phyloP scores from a whole-genome alignment of 176 grass and related monocot genomes.

The Rhynchospora pubera region DNA sequence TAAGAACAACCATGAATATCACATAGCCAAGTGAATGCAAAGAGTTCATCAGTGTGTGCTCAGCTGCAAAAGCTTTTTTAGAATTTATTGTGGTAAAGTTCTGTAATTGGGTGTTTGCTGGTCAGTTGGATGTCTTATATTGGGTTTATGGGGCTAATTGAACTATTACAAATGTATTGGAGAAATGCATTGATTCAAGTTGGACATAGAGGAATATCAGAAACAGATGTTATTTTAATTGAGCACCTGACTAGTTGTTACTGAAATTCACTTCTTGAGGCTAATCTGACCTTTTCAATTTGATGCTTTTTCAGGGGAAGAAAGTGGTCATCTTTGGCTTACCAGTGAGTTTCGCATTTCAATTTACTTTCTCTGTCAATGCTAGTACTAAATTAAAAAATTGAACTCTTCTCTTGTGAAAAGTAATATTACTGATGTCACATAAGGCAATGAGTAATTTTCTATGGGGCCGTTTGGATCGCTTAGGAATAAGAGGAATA shows the following conservation, averaged over 20 bases:
- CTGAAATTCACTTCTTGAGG: no score
- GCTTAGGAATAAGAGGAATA: no score
- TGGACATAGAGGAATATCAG: not conserved
- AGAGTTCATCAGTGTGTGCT: not conserved
- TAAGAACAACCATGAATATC: not conserved
- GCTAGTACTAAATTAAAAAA: not conserved
- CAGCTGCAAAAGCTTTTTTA: not conserved
- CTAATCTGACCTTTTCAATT: not conserved
- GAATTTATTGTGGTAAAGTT: not conserved
- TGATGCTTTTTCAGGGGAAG: constrained; percentile 61
- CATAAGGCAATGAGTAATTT: not conserved
- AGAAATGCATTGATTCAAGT: not conserved
- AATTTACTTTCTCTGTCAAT: not conserved
- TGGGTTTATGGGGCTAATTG: not conserved
- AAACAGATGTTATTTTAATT: no score
- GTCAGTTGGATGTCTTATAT: not conserved
- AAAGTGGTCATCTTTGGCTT: constrained; percentile 94
- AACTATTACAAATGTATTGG: not conserved
- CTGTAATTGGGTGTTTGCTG: not conserved
- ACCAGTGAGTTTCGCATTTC: constrained; percentile 45
- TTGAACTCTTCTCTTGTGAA: not conserved
- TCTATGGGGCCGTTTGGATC: no score
- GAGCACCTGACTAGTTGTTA: no score
- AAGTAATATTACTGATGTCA: not conserved
- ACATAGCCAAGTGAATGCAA: not conserved